Conservation (phyloP, 2,329 filamentous ascomycete species). For the Aspergillus thermomutatus region DNA sequence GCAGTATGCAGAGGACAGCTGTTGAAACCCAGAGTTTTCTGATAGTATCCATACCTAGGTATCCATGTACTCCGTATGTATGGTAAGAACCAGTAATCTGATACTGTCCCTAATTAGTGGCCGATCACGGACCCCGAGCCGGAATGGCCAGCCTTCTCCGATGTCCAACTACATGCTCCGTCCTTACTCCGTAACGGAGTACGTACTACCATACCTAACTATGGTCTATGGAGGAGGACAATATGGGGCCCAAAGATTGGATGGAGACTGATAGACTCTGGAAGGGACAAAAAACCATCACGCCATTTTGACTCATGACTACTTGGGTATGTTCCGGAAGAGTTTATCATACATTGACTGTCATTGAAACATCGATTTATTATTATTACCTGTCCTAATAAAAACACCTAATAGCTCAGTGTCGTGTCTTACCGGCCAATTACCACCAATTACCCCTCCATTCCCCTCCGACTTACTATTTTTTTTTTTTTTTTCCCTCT, state of each 20-base stretch:
- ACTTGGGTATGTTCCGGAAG: background rate
- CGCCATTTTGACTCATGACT: slow-evolving; percentile 1
- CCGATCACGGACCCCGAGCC: background rate
- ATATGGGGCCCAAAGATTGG: background rate
- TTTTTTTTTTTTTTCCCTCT: background rate
- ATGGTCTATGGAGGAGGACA: too few species aligned
- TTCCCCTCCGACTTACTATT: background rate
- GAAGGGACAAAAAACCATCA: background rate
- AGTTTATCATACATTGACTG: background rate
- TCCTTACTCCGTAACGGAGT: too few species aligned
- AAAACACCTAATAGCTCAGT: background rate
- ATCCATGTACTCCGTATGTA: background rate
- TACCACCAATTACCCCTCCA: background rate
- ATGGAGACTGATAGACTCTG: background rate
- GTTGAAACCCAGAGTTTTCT: too few species aligned
- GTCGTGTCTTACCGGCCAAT: background rate
- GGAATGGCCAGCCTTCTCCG: background rate
- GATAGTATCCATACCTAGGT: too few species aligned
- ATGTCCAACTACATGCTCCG: too few species aligned
- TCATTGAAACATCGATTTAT: background rate
- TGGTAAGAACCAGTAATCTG: background rate
- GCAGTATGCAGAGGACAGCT: background rate
- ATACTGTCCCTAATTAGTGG: background rate
- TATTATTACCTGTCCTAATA: background rate
- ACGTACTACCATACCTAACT: too few species aligned